A percentile compares a stretch with the other conserved stretches of the same genome.
Conservation (phyloP, 148 eudicot species). For the Tetragonia tetragonoides region DNA sequence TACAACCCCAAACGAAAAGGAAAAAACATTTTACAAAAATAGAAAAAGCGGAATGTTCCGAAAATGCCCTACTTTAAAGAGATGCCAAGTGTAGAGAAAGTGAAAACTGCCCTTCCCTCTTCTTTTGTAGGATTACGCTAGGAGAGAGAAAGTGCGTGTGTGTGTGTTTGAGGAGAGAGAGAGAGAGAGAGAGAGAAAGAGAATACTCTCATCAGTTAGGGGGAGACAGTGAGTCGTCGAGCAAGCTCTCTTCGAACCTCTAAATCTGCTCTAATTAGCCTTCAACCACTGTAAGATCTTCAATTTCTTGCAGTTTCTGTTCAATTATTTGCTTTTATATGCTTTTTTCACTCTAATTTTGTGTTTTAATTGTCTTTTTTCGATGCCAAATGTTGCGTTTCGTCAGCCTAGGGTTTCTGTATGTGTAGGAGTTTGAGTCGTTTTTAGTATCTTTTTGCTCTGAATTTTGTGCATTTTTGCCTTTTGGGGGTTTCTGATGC, state of each 20-base stretch:
- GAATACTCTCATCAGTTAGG: background rate
- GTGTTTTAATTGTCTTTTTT: background rate
- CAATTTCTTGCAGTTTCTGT: background rate
- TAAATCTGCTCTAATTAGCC: slow-evolving; percentile 16
- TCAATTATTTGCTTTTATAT: slow-evolving; percentile 4
- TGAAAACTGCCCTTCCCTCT: slow-evolving; percentile 19
- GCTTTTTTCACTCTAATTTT: slow-evolving; percentile 3
- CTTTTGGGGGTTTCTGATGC: background rate
- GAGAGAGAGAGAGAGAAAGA: slow-evolving; percentile 20
- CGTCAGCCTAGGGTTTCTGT: slow-evolving; percentile 38
- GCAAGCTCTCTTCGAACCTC: slow-evolving; percentile 15
- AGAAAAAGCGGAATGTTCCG: slow-evolving; percentile 3
- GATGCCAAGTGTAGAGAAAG: slow-evolving; percentile 12
- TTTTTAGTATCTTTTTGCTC: background rate
- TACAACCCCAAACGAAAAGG: background rate
- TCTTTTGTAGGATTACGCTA: slow-evolving; percentile 1
- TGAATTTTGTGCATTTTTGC: slow-evolving; percentile 3
- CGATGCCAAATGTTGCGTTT: slow-evolving; percentile 16
- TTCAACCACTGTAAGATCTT: slow-evolving; percentile 35
- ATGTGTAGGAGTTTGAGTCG: background rate
- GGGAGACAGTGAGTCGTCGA: slow-evolving; percentile 15
- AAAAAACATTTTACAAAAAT: too few species aligned
- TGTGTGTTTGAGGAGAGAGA: background rate
- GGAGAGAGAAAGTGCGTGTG: slow-evolving; percentile 4
- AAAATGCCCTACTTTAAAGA: slow-evolving; percentile 16